These are phyloP conservation scores for Penicillium brevicompactum DNA, from an alignment of 2,329 filamentous ascomycete species.

Conservation along the genomic window DNA sequence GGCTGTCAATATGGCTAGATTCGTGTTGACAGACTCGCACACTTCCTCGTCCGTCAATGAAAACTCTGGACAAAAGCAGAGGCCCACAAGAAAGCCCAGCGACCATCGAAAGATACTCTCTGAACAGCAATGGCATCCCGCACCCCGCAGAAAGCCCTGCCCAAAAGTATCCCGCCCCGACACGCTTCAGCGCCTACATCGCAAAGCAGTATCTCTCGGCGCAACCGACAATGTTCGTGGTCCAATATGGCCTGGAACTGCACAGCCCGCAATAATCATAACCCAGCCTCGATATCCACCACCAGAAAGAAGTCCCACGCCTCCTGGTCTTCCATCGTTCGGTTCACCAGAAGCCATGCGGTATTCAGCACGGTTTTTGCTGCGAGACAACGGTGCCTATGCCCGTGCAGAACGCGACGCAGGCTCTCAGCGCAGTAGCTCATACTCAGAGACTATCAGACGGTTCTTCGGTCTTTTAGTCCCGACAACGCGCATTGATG, in stretches of 20 bases:
- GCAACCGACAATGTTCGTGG: constrained; percentile 11
- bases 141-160: neutral
- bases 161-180: neutral
- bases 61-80: neutral
- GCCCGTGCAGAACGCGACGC: neutral
- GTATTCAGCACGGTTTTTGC: constrained; percentile 31
- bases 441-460: constrained; percentile 30
- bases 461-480: constrained; percentile 34
- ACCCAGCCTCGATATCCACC: constrained; percentile 40
- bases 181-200: constrained; percentile 6
- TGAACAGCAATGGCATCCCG: constrained; percentile 7
- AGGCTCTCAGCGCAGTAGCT: constrained; percentile 10
- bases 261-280: constrained; percentile 32
- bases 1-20: constrained; percentile 33
- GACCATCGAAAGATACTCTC: constrained; percentile 22
- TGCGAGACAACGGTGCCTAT: constrained; percentile 10
- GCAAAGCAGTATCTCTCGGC: constrained; percentile 31
- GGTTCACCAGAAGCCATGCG: constrained; percentile 42
- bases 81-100: constrained; percentile 14
- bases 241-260: constrained; percentile 26
- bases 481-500: constrained; percentile 8
- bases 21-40: constrained; percentile 18
- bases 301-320: constrained; percentile 42
- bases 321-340: constrained; percentile 49
- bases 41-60: constrained; percentile 4